These are phyloP conservation scores for Peniophora sp. DNA, from an alignment of 1,284 basidiomycete species.

Conservation along the genomic window DNA sequence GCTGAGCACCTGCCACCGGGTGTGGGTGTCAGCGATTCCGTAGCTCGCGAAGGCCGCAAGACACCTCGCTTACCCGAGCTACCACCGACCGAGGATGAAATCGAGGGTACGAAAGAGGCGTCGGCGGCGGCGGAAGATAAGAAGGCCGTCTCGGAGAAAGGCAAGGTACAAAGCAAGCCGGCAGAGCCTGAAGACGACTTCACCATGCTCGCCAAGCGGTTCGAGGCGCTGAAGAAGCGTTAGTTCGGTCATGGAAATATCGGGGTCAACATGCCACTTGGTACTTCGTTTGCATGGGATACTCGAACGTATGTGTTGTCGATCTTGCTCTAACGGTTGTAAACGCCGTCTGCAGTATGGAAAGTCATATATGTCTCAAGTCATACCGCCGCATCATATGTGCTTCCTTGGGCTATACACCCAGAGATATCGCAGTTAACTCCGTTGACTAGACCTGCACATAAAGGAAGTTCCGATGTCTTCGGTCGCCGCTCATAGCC, in stretches of 20 bases:
- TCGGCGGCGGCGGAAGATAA: conserved; percentile 11
- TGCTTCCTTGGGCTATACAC: too few relatives aligned
- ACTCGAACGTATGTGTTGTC: too few relatives aligned
- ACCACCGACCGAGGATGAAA: conserved; percentile 36
- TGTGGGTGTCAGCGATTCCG: conserved; percentile 10
- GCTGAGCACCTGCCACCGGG: background rate
- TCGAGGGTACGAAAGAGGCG: conserved; percentile 17
- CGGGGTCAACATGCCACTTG: background rate
- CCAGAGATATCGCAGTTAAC: too few relatives aligned
- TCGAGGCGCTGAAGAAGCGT: conserved; percentile 74
- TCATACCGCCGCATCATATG: too few relatives aligned
- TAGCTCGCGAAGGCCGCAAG: conserved; percentile 23
- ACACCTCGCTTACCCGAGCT: conserved; percentile 37
- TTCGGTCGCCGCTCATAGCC: too few relatives aligned
- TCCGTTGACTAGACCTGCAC: too few relatives aligned
- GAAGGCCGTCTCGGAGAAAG: conserved; percentile 14
- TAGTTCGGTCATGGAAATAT: conserved; percentile 24
- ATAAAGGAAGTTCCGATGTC: too few relatives aligned
- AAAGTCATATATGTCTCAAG: too few relatives aligned
- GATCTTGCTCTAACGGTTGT: too few relatives aligned
- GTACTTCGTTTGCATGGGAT: too few relatives aligned
- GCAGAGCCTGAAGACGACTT: conserved; percentile 56
- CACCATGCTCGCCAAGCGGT: conserved; percentile 60
- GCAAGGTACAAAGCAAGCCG: conserved; percentile 2
- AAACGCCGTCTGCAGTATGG: too few relatives aligned